Conservation (phyloP, 169 alveolate genomes). For the Plasmodium inui region DNA sequence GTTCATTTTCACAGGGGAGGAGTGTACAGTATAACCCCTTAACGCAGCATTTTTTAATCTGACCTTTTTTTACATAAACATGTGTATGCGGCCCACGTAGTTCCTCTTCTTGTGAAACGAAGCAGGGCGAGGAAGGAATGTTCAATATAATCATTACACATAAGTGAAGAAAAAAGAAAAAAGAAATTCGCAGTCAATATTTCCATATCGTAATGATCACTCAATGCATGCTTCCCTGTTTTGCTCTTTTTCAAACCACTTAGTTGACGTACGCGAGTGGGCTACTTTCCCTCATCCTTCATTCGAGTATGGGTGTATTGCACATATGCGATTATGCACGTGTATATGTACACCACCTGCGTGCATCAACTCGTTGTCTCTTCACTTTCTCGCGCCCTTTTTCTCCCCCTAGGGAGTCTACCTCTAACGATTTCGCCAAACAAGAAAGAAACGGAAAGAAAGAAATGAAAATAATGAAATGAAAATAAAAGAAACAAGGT, state of each 20-base stretch:
- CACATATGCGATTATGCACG: neutral
- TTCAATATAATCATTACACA: neutral
- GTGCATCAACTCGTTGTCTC: neutral
- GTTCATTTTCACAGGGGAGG: neutral
- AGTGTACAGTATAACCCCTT: neutral
- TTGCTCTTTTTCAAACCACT: neutral
- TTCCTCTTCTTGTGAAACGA: neutral
- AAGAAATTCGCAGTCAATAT: neutral
- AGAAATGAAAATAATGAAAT: neutral
- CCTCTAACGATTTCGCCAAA: neutral
- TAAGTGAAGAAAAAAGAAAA: neutral
- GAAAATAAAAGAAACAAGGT: neutral
- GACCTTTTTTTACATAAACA: neutral
- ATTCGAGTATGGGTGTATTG: neutral
- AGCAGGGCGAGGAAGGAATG: neutral
- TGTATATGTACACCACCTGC: neutral
- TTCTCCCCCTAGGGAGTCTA: neutral
- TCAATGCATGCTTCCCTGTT: neutral
- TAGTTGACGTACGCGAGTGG: neutral
- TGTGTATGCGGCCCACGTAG: neutral
- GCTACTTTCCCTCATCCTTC: neutral
- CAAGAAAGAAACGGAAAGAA: neutral
- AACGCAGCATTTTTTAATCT: neutral
- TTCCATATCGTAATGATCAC: neutral
- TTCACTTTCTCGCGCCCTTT: neutral